Conservation (phyloP, 495 filamentous ascomycete species). For the Annulohypoxylon bovei region DNA sequence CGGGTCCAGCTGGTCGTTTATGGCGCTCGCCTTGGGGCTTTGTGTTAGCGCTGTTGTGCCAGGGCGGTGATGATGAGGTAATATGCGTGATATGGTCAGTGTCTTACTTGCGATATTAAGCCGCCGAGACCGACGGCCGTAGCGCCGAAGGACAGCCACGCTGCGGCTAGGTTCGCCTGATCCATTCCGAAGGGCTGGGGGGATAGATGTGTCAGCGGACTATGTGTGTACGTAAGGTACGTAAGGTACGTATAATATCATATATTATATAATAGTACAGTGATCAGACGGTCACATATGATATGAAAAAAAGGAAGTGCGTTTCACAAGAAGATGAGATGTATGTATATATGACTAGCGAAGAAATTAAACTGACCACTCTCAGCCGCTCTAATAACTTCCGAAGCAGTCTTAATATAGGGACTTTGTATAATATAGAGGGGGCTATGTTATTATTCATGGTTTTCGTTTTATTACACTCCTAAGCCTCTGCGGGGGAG, state of each 20-base stretch:
- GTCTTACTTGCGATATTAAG: constrained; percentile 37
- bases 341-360: not conserved
- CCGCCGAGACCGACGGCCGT: constrained; percentile 47
- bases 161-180: constrained; percentile 37
- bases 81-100: not conserved
- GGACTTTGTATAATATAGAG: constrained; percentile 13
- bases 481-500: not conserved
- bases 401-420: not conserved
- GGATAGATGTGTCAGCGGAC: not conserved
- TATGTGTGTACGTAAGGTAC: no score
- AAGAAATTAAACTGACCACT: constrained; percentile 18
- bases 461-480: not conserved
- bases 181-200: constrained; percentile 31
- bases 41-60: not conserved
- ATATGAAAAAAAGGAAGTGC: not conserved
- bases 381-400: constrained; percentile 18
- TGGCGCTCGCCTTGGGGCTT: constrained; percentile 31
- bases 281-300: not conserved
- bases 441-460: constrained; percentile 13
- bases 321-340: not conserved
- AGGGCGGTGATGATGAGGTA: not conserved
- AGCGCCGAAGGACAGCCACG: constrained; percentile 46
- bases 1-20: constrained; percentile 45
- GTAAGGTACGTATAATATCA: not conserved
- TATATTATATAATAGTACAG: not conserved